Percentiles rank a stretch among this genome's conserved stretches.
Conservation (phyloP, 768 basidiomycete species). For the Lactifluus volemus region DNA sequence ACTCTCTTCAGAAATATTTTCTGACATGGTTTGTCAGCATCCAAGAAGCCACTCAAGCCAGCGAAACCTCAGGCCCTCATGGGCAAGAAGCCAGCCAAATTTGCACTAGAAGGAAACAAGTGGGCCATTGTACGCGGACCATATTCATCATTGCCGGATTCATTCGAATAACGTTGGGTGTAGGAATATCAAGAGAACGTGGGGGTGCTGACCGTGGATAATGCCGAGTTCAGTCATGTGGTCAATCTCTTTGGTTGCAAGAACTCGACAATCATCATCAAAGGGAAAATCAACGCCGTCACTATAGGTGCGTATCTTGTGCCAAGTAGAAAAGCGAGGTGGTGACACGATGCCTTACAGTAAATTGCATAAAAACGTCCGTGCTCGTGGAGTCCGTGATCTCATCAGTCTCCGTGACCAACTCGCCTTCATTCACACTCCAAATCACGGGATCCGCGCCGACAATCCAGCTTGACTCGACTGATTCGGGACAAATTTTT, state of each 20-base stretch:
- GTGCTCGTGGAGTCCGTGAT: slow-evolving; percentile 89
- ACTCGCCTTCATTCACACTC: slow-evolving; percentile 86
- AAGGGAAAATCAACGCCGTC: slow-evolving; percentile 93
- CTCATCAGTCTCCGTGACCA: slow-evolving; percentile 82
- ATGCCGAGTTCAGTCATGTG: slow-evolving; percentile 70
- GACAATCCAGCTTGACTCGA: slow-evolving; percentile 89
- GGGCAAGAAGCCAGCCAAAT: slow-evolving; percentile 89
- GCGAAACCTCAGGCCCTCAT: slow-evolving; percentile 75
- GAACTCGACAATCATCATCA: slow-evolving; percentile 70
- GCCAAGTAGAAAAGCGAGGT: not conserved
- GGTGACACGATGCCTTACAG: slow-evolving; percentile 33
- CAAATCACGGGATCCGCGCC: slow-evolving; percentile 88
- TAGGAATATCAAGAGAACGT: slow-evolving; percentile 94
- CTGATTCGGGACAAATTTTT: slow-evolving; percentile 93
- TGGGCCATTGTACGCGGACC: slow-evolving; percentile 71
- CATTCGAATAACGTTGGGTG: not conserved
- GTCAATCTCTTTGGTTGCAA: slow-evolving; percentile 91
- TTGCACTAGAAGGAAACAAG: slow-evolving; percentile 84
- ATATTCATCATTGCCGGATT: not conserved
- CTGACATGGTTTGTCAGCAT: slow-evolving; percentile 9
- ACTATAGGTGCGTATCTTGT: slow-evolving; percentile 55
- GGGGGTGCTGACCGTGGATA: slow-evolving; percentile 55
- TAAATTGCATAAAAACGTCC: slow-evolving; percentile 81
- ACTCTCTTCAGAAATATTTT: not conserved
- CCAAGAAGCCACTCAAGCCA: slow-evolving; percentile 69